A percentile compares a stretch with the other conserved stretches of the same genome.
These are phyloP conservation scores for Fusarium circinatum DNA, from an alignment of 2,329 filamentous ascomycete genomes.

Conservation along the genomic window DNA sequence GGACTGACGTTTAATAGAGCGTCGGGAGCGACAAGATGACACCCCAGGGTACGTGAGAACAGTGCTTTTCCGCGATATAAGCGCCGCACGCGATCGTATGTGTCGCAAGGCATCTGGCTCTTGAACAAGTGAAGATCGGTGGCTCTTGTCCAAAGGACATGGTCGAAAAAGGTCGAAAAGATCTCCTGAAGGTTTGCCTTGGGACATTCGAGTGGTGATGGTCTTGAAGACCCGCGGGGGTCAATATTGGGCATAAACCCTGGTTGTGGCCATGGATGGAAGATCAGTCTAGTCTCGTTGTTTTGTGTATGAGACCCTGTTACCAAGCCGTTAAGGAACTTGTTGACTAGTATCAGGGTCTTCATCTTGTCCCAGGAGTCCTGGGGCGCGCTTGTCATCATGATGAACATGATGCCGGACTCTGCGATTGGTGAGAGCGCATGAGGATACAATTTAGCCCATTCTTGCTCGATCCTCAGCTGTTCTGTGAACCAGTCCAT, in stretches of 20 bases:
- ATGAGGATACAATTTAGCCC: background rate
- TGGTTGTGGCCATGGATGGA: background rate
- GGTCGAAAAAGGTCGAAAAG: background rate
- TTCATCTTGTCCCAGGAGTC: background rate
- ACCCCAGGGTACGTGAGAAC: background rate
- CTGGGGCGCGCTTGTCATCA: background rate
- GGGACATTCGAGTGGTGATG: background rate
- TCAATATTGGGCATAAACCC: background rate
- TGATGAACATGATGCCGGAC: background rate
- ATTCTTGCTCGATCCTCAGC: background rate
- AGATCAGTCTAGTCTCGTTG: background rate
- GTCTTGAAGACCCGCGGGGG: background rate
- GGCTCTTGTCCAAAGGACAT: background rate
- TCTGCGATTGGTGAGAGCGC: background rate
- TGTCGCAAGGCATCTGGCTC: background rate
- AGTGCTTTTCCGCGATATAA: background rate
- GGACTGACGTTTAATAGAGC: background rate
- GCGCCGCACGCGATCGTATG: background rate
- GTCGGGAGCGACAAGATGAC: background rate
- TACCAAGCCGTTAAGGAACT: conserved; percentile 2
- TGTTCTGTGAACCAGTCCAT: conserved; percentile 2
- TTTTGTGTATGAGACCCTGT: background rate
- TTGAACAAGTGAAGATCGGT: background rate
- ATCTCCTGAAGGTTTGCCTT: background rate
- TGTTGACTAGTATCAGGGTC: background rate